Base-by-base conservation (phyloP, 768 basidiomycete species). In the Dioszegia aurantiaca region DNA sequence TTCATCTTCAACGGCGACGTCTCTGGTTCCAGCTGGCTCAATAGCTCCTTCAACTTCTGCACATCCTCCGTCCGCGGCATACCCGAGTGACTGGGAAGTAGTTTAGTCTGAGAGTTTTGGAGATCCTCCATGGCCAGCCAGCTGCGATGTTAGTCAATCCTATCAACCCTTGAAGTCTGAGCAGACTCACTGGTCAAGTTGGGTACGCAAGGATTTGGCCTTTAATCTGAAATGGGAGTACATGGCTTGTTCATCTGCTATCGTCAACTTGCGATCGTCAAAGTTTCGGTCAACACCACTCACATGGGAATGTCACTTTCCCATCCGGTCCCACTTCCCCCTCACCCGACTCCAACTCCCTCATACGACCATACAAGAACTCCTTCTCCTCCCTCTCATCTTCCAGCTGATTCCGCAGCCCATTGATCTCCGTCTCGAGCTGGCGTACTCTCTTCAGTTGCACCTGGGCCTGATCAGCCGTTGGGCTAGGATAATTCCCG, bases 401-500 rank as follows among this genome's bases (percentile, higher is more conserved):
- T 14, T 73, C 74, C 41, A 76, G 43, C 58, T 72, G 70, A 46
- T 65, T 61, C 57, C 66, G 52, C 31, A 76, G 56, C 9, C 63
- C 70, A 26, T 68, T 67, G 1, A 69, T 61, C 59, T 73, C 68
- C 47, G 58, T 63, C 60, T 73, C 71, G 10, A 68, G 59, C 17
- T 60, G 53, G 42, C 61, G 36, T n/a, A 72, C 55, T 55, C 65
- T 59, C 41, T 69, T 67, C 17, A 55, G 41, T 40, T 42, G 53
- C 12, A 16, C 37, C 26, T 42, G 53, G 31, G 21, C 33, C 41
- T 30, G 41, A 33, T 28, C 43, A 75, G 84, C 61, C 73, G 87
- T 85, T 64, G 88, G 72, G 53, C 86, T 85, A 67, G 0, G 81
- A 81, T 60, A 79, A 80, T 74, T 26, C 17, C 30, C 37, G 21